phyloP scores from a whole-genome alignment of 371 early-diverging fungal species.

The Gilbertella persicaria region DNA sequence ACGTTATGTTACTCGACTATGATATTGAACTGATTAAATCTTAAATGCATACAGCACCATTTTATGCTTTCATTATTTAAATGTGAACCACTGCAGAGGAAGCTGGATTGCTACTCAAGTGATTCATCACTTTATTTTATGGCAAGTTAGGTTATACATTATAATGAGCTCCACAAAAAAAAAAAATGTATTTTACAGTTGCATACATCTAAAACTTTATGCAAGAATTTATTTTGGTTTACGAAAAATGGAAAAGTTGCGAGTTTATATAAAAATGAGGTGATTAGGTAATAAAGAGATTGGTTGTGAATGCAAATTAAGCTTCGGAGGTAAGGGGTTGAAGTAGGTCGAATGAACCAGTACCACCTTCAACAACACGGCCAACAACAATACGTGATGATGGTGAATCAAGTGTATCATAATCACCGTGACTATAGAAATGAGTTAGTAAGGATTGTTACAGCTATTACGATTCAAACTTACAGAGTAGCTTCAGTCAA shows the following conservation, averaged over 20 bases:
- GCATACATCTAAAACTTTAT: neutral
- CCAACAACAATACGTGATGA: slow-evolving; percentile 95
- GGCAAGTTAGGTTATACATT: no score
- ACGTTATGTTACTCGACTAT: no score
- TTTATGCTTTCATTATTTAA: no score
- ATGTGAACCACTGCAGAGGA: no score
- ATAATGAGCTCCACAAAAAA: no score
- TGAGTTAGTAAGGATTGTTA: neutral
- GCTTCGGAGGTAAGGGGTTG: slow-evolving; percentile 51
- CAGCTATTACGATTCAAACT: slow-evolving; percentile 20
- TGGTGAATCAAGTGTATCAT: slow-evolving; percentile 87
- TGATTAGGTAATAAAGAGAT: slow-evolving; percentile 6
- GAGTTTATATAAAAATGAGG: slow-evolving; percentile 2
- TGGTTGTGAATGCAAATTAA: slow-evolving; percentile 5
- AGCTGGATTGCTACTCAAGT: no score
- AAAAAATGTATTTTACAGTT: neutral
- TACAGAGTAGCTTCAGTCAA: slow-evolving; percentile 88
- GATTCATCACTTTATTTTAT: no score
- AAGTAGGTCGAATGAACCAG: slow-evolving; percentile 91
- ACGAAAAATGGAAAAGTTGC: slow-evolving; percentile 1
- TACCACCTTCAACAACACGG: slow-evolving; percentile 91
- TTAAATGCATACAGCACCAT: no score
- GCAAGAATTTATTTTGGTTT: neutral
- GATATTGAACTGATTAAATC: no score
- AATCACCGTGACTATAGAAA: slow-evolving; percentile 70